phyloP scores from a whole-genome alignment of 306 rosid species.

The Castanospermum australe region DNA sequence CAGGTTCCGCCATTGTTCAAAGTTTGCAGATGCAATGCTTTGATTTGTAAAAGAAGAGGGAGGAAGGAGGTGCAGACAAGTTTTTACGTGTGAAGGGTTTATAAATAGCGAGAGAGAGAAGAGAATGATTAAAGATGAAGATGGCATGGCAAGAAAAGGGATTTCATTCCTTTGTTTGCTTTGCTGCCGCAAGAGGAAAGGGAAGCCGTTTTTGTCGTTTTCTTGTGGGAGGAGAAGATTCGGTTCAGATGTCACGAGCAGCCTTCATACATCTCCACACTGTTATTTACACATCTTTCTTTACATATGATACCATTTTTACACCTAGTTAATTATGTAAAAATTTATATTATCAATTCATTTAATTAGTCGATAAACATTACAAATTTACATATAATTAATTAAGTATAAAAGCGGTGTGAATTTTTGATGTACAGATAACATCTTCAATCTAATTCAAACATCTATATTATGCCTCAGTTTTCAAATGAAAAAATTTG shows the following conservation, averaged over 20 bases:
- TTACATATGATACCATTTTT: no score
- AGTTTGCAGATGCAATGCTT: neutral
- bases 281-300: no score
- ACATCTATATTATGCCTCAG: no score
- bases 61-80: neutral
- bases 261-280: neutral
- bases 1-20: conserved; percentile 35
- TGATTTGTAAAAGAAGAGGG: neutral
- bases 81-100: neutral
- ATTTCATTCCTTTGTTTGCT: conserved; percentile 23
- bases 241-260: neutral
- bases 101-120: neutral
- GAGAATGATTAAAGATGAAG: neutral
- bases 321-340: no score
- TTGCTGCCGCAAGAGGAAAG: conserved; percentile 1
- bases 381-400: no score
- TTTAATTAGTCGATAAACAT: no score
- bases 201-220: neutral
- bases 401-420: no score
- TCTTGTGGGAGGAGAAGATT: neutral
- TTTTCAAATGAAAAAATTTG: no score
- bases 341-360: no score
- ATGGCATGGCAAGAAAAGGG: conserved; percentile 28
- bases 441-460: no score
- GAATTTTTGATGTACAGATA: no score